Evolutionary conservation across 305 asterid species (phyloP).

Genomic region (Striga hermonthica): DNA sequence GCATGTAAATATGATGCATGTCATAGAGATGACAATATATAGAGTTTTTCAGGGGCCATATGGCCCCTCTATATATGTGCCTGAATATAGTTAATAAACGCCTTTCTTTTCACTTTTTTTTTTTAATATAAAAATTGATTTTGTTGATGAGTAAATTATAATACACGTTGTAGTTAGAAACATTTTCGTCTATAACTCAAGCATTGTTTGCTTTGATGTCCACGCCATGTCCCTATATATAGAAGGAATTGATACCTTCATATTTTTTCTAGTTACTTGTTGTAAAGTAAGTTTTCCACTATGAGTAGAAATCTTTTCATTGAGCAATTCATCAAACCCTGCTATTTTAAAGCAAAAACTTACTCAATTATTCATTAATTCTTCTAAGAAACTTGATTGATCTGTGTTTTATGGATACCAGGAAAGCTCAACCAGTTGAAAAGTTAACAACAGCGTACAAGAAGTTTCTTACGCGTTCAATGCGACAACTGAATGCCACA

Average conservation of each 20-base stretch:
- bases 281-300: too few relatives aligned
- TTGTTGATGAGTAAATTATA: not conserved
- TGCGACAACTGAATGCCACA: slow-evolving; percentile 55
- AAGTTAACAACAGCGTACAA: slow-evolving; percentile 58
- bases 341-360: too few relatives aligned
- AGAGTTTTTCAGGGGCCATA: too few relatives aligned
- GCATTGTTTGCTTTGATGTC: slow-evolving; percentile 10
- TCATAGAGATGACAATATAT: too few relatives aligned
- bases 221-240: slow-evolving; percentile 5
- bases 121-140: not conserved
- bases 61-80: too few relatives aligned
- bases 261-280: not conserved
- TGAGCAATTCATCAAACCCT: too few relatives aligned
- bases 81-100: too few relatives aligned
- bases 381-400: slow-evolving; percentile 17
- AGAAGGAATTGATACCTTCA: not conserved
- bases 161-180: not conserved
- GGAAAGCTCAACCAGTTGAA: slow-evolving; percentile 77
- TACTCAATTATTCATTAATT: too few relatives aligned
- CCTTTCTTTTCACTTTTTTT: not conserved
- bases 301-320: too few relatives aligned
- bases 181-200: not conserved
- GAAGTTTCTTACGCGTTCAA: slow-evolving; percentile 68
- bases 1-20: too few relatives aligned
- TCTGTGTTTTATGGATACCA: slow-evolving; percentile 33